Base-by-base conservation (phyloP, 371 early-diverging fungal species). In the Cokeromyces recurvatus region DNA sequence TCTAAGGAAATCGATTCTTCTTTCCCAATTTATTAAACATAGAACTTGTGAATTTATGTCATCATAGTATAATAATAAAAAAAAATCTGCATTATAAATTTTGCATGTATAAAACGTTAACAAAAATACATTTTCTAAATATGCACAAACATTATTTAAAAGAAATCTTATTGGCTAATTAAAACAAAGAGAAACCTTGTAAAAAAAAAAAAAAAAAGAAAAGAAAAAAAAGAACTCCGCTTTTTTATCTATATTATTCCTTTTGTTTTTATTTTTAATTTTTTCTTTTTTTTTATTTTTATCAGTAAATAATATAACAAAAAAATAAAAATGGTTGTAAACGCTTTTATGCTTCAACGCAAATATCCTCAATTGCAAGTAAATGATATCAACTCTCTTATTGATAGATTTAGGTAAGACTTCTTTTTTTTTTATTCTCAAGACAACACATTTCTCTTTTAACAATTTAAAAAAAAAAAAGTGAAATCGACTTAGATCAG, bases 1-100 rank as follows among this genome's bases (percentile, higher is more conserved):
- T 57, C 89, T 3, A 65, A 54, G 7, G 68, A 80, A 1, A 78
- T 95, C 4, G 98, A 97, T 65, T 49, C 62, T 0, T 59, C 61
- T 7, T 94, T 96, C 62, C 97, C 96, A 1, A 78, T 81, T 7
- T 95, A 94, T 58, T 96, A 77, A 38, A 40, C 9, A n/a, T n/a
- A n/a, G n/a, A n/a, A n/a, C n/a, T n/a, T n/a, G n/a, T n/a, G n/a
- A n/a, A n/a, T 7, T 19, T 19, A 38, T 38, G 7, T 35, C 11
- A 38, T n/a, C 11, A 24, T 24, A 46, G 20, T 8, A 14, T 22
- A 12, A 4, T 12, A 25, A 32, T 1, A 35, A 14, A 15, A n/a
- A 4, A 2, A 39, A 39, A 37, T 25, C 27, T n/a, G n/a, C n/a
- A n/a, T n/a, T n/a, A n/a, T n/a, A n/a, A n/a, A n/a, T n/a, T n/a